A percentile compares a stretch with the other conserved stretches of the same genome.
Evolutionary conservation across 225 moss, liverwort and hornwort genomes (phyloP).

Genomic region (Thuidium tamariscinum): DNA sequence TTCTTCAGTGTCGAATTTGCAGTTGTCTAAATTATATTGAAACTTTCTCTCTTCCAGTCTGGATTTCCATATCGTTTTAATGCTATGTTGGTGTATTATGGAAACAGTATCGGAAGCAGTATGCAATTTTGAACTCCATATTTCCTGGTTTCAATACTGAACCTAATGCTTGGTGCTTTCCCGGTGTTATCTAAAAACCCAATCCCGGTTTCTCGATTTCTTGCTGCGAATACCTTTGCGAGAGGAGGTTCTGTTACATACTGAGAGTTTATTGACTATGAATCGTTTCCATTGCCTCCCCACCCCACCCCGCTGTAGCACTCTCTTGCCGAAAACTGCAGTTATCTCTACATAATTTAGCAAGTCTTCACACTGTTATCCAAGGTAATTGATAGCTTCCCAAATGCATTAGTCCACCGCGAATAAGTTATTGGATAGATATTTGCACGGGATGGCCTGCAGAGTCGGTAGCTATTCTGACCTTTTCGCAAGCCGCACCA

Average conservation of each 20-base stretch:
- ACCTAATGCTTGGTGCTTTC: neutral
- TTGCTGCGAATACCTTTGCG: neutral
- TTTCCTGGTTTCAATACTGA: neutral
- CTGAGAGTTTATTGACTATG: neutral
- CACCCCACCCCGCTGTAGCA: neutral
- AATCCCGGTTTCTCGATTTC: neutral
- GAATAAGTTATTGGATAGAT: neutral
- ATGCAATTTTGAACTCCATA: neutral
- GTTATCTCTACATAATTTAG: neutral
- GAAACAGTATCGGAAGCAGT: neutral
- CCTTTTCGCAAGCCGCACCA: neutral
- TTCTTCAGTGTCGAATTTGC: no score
- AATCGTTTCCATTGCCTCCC: neutral
- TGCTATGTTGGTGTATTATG: neutral
- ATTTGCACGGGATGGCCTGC: neutral
- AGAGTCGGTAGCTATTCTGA: neutral
- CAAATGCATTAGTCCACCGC: neutral
- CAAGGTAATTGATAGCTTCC: neutral
- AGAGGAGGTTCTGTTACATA: neutral
- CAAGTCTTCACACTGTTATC: neutral
- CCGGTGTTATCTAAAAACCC: neutral
- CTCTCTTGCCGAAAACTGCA: neutral
- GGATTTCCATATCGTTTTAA: neutral
- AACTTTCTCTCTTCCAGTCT: neutral
- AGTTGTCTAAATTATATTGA: no score